Percentiles rank a stretch among this genome's conserved stretches.
Conservation (phyloP, 2,329 filamentous ascomycete species). For the Seiridium unicorne region DNA sequence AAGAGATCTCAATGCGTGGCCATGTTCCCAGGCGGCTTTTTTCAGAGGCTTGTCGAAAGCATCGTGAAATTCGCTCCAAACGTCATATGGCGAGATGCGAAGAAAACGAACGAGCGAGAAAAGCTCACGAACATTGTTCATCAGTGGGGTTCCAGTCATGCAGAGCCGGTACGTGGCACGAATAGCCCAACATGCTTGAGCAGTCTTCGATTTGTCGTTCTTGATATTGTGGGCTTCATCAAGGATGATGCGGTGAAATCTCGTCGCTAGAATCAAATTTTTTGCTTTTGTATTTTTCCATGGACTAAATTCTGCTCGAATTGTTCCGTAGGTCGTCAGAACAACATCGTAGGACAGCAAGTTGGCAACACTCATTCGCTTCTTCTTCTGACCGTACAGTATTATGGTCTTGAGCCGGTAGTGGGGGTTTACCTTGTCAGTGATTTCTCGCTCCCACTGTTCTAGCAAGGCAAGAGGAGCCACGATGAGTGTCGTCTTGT, state of each 20-base stretch:
- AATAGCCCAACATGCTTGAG: constrained; percentile 59
- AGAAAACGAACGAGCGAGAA: constrained; percentile 79
- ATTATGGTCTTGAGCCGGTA: constrained; percentile 24
- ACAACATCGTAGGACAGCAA: constrained; percentile 71
- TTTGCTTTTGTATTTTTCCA: constrained; percentile 49
- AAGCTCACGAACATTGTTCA: constrained; percentile 80
- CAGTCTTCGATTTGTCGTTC: constrained; percentile 64
- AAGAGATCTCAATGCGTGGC: constrained; percentile 61
- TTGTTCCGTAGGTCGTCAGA: constrained; percentile 74
- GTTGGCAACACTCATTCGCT: constrained; percentile 26
- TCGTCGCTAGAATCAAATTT: constrained; percentile 54
- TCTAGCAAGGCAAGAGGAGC: constrained; percentile 8
- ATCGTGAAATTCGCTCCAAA: constrained; percentile 60
- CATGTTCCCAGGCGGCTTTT: constrained; percentile 52
- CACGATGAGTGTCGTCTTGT: constrained; percentile 26
- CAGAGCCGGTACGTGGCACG: constrained; percentile 68
- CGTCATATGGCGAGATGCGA: constrained; percentile 71
- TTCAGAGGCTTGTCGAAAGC: constrained; percentile 32
- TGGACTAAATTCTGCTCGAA: constrained; percentile 66
- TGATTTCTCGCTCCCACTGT: constrained; percentile 13
- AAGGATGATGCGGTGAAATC: constrained; percentile 73
- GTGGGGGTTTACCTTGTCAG: constrained; percentile 23
- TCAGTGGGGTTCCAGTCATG: constrained; percentile 83
- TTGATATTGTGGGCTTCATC: constrained; percentile 85
- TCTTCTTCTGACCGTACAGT: constrained; percentile 19